Conservation (phyloP, 768 basidiomycete genomes). For the Macrolepiota fuliginosa region DNA sequence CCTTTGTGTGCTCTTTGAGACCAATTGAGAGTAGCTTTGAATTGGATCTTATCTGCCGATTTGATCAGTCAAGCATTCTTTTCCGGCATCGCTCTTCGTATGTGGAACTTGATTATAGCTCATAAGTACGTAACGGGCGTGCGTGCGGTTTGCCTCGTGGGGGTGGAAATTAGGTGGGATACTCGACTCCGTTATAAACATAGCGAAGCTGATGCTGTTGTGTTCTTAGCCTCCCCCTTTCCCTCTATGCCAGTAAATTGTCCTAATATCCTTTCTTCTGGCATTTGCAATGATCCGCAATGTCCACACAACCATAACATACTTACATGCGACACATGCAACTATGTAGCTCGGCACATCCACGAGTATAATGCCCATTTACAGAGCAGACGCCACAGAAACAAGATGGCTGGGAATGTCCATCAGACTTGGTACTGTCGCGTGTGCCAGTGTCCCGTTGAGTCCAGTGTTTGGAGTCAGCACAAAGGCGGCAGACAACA, state of each 20-base stretch:
- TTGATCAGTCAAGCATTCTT: too few relatives aligned
- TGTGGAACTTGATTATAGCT: neutral
- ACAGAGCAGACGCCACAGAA: conserved; percentile 2
- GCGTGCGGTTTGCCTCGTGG: neutral
- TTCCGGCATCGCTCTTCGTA: too few relatives aligned
- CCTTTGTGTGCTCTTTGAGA: too few relatives aligned
- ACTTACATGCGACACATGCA: conserved; percentile 38
- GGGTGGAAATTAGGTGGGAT: neutral
- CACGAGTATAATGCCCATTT: conserved; percentile 27
- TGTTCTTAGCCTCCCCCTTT: neutral
- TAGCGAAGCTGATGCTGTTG: neutral
- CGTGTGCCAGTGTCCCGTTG: conserved; percentile 8
- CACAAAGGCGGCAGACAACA: conserved; percentile 10
- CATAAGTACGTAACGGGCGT: neutral
- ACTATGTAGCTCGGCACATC: conserved; percentile 26
- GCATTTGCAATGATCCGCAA: conserved; percentile 28
- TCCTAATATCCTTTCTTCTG: conserved; percentile 32
- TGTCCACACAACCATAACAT: conserved; percentile 37
- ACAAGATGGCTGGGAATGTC: conserved; percentile 12
- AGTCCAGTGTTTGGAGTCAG: neutral
- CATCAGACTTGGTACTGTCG: conserved; percentile 27
- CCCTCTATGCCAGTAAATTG: neutral
- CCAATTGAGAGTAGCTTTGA: too few relatives aligned
- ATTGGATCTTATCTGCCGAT: too few relatives aligned
- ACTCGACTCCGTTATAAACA: neutral